These are phyloP conservation scores for Haplosporangium sp. DNA, from an alignment of 371 early-diverging fungal genomes.

Conservation along the genomic window DNA sequence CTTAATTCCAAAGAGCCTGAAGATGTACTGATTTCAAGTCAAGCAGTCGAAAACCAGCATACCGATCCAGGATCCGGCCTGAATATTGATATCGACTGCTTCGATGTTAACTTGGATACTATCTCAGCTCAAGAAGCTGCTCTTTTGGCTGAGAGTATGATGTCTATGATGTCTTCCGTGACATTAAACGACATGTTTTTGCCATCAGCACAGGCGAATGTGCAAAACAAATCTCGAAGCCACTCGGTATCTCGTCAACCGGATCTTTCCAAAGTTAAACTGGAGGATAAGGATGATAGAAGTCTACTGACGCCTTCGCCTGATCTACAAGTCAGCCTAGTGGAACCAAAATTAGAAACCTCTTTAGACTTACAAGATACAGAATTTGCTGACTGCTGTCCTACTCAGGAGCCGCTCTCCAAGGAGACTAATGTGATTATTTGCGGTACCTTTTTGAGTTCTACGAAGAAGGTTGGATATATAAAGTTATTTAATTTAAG, in stretches of 20 bases:
- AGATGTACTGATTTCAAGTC: background rate
- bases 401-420: conserved; percentile 21
- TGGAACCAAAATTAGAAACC: conserved; percentile 1
- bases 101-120: conserved; percentile 41
- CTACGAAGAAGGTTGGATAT: conserved; percentile 27
- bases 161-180: conserved; percentile 22
- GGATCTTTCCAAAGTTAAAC: conserved; percentile 13
- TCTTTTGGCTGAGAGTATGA: conserved; percentile 35
- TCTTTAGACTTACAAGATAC: background rate
- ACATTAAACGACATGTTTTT: background rate
- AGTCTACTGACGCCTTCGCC: background rate
- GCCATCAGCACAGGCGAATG: background rate
- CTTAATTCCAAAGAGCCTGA: background rate
- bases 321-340: background rate
- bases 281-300: conserved; percentile 11
- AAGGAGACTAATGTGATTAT: conserved; percentile 12
- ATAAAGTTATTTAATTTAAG: background rate
- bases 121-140: conserved; percentile 28
- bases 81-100: conserved; percentile 20
- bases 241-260: background rate
- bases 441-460: conserved; percentile 21
- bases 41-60: background rate
- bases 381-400: background rate
- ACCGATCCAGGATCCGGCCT: background rate
- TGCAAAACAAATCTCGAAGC: background rate